Percentiles rank a stretch among this genome's conserved stretches.
phyloP scores from a whole-genome alignment of 208 protist species.

The Trypanosomatidae sp. region DNA sequence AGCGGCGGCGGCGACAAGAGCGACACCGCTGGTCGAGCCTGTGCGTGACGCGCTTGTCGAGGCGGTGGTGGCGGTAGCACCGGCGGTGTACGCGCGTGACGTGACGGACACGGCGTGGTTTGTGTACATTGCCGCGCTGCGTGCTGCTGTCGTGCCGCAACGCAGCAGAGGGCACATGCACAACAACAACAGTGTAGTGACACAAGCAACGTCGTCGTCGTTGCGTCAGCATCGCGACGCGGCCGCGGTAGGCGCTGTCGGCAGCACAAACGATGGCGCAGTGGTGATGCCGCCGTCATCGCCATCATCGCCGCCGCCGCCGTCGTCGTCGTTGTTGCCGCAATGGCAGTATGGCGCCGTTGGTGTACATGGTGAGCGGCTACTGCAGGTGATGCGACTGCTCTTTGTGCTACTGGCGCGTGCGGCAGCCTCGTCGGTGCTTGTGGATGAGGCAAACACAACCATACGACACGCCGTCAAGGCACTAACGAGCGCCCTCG shows the following conservation, averaged over 20 bases:
- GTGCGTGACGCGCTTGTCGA: slow-evolving; percentile 47
- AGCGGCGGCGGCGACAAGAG: too few species aligned
- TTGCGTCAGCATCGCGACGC: too few species aligned
- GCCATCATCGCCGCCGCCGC: too few species aligned
- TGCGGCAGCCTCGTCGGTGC: slow-evolving; percentile 13
- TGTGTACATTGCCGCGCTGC: slow-evolving; percentile 41
- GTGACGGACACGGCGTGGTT: slow-evolving; percentile 36
- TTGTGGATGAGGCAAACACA: slow-evolving; percentile 32
- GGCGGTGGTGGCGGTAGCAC: slow-evolving; percentile 24
- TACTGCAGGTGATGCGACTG: slow-evolving; percentile 25
- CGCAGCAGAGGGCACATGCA: too few species aligned
- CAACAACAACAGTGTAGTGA: too few species aligned
- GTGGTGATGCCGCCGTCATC: too few species aligned
- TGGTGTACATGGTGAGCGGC: slow-evolving; percentile 17
- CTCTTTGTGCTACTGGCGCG: slow-evolving; percentile 33
- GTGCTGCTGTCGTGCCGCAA: slow-evolving; percentile 42
- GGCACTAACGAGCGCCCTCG: slow-evolving; percentile 37
- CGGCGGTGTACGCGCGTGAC: slow-evolving; percentile 20
- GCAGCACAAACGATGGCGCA: too few species aligned
- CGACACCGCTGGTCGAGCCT: too few species aligned
- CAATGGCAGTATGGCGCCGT: slow-evolving; percentile 19
- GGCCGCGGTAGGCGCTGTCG: too few species aligned
- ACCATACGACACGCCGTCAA: slow-evolving; percentile 30
- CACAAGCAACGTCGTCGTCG: too few species aligned
- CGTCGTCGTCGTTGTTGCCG: too few species aligned